These are phyloP conservation scores for Filosporella fistucella DNA, from an alignment of 495 filamentous ascomycete species.

Conservation along the genomic window DNA sequence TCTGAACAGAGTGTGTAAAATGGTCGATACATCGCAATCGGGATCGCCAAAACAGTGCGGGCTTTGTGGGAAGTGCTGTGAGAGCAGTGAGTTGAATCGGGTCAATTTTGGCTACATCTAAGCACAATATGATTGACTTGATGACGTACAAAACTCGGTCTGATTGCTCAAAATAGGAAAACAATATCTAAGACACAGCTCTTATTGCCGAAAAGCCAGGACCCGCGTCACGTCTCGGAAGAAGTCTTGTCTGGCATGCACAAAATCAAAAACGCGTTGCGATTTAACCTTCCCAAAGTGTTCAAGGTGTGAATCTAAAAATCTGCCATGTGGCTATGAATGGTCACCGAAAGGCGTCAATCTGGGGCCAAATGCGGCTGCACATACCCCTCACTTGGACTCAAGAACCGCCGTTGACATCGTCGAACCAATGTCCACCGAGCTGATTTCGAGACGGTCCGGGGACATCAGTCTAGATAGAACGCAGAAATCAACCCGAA, in stretches of 20 bases:
- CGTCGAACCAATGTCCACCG: not conserved
- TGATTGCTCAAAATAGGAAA: too few relatives aligned
- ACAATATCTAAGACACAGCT: not conserved
- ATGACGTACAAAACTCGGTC: too few relatives aligned
- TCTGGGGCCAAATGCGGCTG: not conserved
- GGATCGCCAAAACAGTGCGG: too few relatives aligned
- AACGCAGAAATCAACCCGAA: not conserved
- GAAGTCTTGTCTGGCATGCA: slow-evolving; percentile 7
- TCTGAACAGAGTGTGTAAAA: too few relatives aligned
- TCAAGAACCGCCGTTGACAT: not conserved
- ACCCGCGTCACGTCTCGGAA: slow-evolving; percentile 4
- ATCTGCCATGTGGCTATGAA: not conserved
- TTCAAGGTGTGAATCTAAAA: slow-evolving; percentile 3
- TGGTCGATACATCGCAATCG: too few relatives aligned
- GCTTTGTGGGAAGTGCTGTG: too few relatives aligned
- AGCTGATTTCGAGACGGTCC: not conserved
- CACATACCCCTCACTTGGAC: not conserved
- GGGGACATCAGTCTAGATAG: not conserved
- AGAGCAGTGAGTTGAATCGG: too few relatives aligned
- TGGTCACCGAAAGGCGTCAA: not conserved
- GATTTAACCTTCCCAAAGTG: slow-evolving; percentile 1
- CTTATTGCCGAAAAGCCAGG: slow-evolving; percentile 6
- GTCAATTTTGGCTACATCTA: too few relatives aligned
- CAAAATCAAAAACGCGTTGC: slow-evolving; percentile 7
- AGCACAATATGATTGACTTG: too few relatives aligned